These are phyloP conservation scores for Madurella mycetomatis DNA, from an alignment of 2,329 filamentous ascomycete genomes.

Conservation along the genomic window DNA sequence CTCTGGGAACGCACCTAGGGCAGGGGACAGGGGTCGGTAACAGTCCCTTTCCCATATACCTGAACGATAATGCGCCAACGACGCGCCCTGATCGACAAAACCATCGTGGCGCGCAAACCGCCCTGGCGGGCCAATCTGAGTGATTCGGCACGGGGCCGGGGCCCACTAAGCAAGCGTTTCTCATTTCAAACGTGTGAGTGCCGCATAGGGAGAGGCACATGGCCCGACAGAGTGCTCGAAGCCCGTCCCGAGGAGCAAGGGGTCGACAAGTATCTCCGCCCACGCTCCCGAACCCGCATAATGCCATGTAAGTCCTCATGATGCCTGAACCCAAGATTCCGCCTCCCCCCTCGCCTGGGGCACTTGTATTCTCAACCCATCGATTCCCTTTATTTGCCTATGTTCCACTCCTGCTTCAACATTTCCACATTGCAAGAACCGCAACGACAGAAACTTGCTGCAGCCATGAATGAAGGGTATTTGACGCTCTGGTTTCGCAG, in stretches of 20 bases:
- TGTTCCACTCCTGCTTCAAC: neutral
- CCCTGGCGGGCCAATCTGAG: slow-evolving; percentile 29
- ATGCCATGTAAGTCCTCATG: slow-evolving; percentile 22
- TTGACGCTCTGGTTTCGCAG: slow-evolving; percentile 7
- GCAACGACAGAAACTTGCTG: neutral
- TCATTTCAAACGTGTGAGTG: slow-evolving; percentile 30
- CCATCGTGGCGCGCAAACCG: slow-evolving; percentile 33
- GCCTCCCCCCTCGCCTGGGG: slow-evolving; percentile 5
- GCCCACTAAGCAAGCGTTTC: slow-evolving; percentile 31
- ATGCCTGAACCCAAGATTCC: slow-evolving; percentile 17
- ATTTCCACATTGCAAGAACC: slow-evolving; percentile 5
- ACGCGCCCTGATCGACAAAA: slow-evolving; percentile 31
- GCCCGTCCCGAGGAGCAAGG: slow-evolving; percentile 22
- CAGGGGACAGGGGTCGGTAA: slow-evolving; percentile 20
- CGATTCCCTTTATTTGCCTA: neutral
- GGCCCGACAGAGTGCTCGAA: slow-evolving; percentile 20
- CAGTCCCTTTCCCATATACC: slow-evolving; percentile 15
- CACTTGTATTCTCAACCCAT: slow-evolving; percentile 5
- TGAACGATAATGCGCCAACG: slow-evolving; percentile 21
- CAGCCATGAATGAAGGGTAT: slow-evolving; percentile 27
- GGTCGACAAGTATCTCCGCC: slow-evolving; percentile 22
- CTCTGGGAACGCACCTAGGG: slow-evolving; percentile 13
- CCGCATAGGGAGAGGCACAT: slow-evolving; percentile 24
- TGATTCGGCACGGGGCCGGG: slow-evolving; percentile 26
- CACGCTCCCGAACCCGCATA: slow-evolving; percentile 21